Evolutionary conservation across 2,329 filamentous ascomycete genomes (phyloP).

Genomic region (Fusarium cyanostomum): DNA sequence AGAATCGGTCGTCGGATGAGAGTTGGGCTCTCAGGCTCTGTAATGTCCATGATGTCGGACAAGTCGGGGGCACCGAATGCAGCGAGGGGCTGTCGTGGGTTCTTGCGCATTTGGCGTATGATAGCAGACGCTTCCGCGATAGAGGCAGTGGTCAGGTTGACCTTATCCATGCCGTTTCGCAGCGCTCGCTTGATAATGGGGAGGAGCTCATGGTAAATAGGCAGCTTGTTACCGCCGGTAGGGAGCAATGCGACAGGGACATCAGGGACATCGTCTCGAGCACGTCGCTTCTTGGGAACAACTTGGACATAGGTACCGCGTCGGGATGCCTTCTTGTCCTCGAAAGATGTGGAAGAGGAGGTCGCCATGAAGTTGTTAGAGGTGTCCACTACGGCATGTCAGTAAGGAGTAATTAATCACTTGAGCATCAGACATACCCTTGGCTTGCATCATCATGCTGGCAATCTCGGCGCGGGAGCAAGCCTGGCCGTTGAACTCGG

Average conservation of each 20-base stretch:
- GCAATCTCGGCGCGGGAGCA: conserved; percentile 15
- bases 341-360: conserved; percentile 14
- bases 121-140: conserved; percentile 37
- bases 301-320: conserved; percentile 21
- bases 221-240: conserved; percentile 41
- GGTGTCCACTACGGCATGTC: conserved; percentile 40
- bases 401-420: conserved; percentile 12
- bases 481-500: conserved; percentile 10
- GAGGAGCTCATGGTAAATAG: conserved; percentile 39
- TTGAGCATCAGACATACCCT: conserved; percentile 37
- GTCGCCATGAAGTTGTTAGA: conserved; percentile 36
- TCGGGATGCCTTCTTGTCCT: conserved; percentile 18
- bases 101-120: conserved; percentile 30
- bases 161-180: conserved; percentile 26
- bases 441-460: conserved; percentile 40
- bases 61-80: conserved; percentile 38
- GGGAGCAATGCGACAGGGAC: background rate
- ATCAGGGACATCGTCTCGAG: conserved; percentile 24
- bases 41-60: conserved; percentile 43
- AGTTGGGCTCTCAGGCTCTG: conserved; percentile 43
- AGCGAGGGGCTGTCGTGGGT: conserved; percentile 39
- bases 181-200: conserved; percentile 40
- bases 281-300: conserved; percentile 45
- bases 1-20: conserved; percentile 34
- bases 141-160: conserved; percentile 42